phyloP scores from a whole-genome alignment of 208 protist species.

The Acanthamoeba lenticulata region DNA sequence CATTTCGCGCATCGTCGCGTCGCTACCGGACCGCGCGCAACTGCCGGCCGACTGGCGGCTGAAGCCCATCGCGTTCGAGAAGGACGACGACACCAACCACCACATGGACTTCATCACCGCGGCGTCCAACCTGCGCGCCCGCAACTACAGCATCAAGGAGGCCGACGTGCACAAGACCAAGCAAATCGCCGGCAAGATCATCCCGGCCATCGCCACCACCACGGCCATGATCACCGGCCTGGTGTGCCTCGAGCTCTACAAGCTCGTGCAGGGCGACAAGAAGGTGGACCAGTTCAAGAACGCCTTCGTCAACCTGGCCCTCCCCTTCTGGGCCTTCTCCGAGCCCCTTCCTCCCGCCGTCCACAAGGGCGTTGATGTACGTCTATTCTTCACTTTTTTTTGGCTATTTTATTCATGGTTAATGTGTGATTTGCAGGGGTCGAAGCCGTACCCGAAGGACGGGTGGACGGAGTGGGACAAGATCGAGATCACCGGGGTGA shows the following conservation, averaged over 20 bases:
- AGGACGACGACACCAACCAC: conserved; percentile 81
- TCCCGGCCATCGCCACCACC: conserved; percentile 99
- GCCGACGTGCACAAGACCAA: conserved; percentile 84
- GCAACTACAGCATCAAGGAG: conserved; percentile 86
- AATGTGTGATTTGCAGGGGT: neutral
- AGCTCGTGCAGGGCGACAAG: conserved; percentile 87
- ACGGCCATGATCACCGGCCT: conserved; percentile 98
- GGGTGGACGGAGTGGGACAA: conserved; percentile 41
- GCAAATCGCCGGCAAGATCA: conserved; percentile 96
- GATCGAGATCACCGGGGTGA: neutral
- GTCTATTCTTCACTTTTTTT: too few species aligned
- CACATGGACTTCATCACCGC: conserved; percentile 84
- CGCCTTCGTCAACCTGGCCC: conserved; percentile 97
- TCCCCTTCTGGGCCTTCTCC: conserved; percentile 96
- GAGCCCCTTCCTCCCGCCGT: conserved; percentile 89
- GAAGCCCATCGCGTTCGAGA: conserved; percentile 4
- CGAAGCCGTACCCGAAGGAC: neutral
- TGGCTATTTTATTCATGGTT: neutral
- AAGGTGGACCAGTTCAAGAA: conserved; percentile 81
- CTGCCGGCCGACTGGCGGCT: neutral
- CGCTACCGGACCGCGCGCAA: neutral
- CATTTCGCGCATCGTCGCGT: neutral
- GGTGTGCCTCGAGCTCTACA: conserved; percentile 97
- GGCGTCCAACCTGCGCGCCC: conserved; percentile 89
- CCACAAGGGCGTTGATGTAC: neutral